These are phyloP conservation scores for Pistacia atlantica DNA, from an alignment of 345 rosid species.

Conservation along the genomic window DNA sequence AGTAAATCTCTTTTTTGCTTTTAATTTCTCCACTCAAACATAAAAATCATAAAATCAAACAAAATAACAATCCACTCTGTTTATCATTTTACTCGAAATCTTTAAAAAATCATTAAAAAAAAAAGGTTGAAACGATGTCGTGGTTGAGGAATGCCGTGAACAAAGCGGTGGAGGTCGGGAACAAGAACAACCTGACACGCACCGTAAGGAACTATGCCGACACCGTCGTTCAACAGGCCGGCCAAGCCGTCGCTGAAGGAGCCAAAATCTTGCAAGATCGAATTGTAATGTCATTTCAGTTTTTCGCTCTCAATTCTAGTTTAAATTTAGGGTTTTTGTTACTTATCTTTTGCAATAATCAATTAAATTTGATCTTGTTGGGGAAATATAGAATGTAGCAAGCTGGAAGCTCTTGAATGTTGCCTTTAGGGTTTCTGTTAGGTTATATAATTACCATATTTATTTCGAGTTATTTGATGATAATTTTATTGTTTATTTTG, in stretches of 20 bases:
- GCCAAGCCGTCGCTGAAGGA: constrained; percentile 95
- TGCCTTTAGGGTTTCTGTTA: not conserved
- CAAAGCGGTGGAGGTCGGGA: constrained; percentile 96
- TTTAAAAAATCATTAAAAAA: not conserved
- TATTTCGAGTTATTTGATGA: not conserved
- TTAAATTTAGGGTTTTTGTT: not conserved
- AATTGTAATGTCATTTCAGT: constrained; percentile 48
- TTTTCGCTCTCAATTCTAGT: not conserved
- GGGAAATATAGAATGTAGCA: not conserved
- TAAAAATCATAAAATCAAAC: not conserved
- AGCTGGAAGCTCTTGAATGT: constrained; percentile 9
- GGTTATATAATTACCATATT: not conserved
- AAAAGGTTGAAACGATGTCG: constrained; percentile 30
- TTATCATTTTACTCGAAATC: not conserved
- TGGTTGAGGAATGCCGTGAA: constrained; percentile 89
- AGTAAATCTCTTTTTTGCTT: not conserved
- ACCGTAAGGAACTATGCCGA: constrained; percentile 89
- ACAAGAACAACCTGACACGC: constrained; percentile 89
- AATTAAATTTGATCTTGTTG: not conserved
- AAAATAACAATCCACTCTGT: not conserved
- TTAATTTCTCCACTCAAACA: not conserved
- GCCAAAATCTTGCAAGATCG: constrained; percentile 97
- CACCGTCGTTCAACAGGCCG: constrained; percentile 95
- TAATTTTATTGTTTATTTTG: not conserved
- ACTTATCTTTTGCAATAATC: not conserved